Base-by-base conservation (phyloP, 148 eudicot species). In the Chenopodium album region DNA sequence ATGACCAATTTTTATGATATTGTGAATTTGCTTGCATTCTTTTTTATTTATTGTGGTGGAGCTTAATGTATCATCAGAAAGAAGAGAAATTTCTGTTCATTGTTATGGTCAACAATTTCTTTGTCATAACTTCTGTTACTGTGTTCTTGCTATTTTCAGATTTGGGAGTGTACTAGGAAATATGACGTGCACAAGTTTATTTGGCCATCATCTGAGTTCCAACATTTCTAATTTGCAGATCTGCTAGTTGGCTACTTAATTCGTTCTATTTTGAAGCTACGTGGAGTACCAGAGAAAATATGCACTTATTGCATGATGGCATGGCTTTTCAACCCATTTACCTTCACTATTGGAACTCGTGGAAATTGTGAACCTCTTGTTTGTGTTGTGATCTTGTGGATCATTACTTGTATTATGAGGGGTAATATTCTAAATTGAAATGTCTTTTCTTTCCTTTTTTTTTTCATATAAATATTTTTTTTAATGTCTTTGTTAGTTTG, bases 321-420 rank as follows among this genome's bases (percentile, higher is more conserved):
- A 69, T 96, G 99, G 99, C 95, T 96, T 82, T 94, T 96, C 81
- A 96, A 96, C 84, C 99, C 99, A 71, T 96, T 96, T 86, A 96
- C 99, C 73, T 96, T 96, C 91, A 96, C 98, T 28, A 96, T 96
- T 78, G 99, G 99, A 87, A 96, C 99, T 47, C 99, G 99, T 50
- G 99, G 99, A 80, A 96, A 96, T 81, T 96, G 99, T 87, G 99
- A 96, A 86, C 99, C 99, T 52, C 87, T 94, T 72, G 90, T 92
- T 56, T 96, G 98, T 90, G 94, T 97, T 78, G 92, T 88, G 79
- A 87, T 96, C 85, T 82, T 96, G 85, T 96, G 99, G 99, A 91
- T 96, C 85, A 87, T 96, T 74, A 84, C 90, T 59, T 94, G 97
- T 88, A 89, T 96, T 75, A 87, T 96, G 90, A 94, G 86, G 9